These are phyloP conservation scores for Coniferiporia sulphurascens DNA, from an alignment of 1,284 basidiomycete species.

Conservation along the genomic window DNA sequence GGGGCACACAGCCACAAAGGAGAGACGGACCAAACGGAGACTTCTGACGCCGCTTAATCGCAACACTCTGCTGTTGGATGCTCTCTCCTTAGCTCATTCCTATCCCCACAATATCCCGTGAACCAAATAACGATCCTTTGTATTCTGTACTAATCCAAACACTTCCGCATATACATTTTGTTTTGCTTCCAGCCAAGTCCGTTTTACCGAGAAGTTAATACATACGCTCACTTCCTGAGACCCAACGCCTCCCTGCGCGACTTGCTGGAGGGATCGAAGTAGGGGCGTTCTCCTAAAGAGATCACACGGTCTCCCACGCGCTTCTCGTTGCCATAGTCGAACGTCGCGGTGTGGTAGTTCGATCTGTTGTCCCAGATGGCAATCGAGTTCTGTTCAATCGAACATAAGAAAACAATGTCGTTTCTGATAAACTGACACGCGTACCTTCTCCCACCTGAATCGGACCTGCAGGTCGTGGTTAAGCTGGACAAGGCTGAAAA, in stretches of 20 bases:
- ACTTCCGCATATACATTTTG: too few species aligned
- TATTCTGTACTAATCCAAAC: too few species aligned
- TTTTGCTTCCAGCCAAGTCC: background rate
- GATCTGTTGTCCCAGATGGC: constrained; percentile 55
- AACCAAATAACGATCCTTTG: too few species aligned
- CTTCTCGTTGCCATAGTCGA: constrained; percentile 41
- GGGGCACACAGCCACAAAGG: too few species aligned
- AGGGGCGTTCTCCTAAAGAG: constrained; percentile 56
- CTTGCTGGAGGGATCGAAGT: constrained; percentile 46
- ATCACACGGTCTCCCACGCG: constrained; percentile 57
- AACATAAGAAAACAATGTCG: background rate
- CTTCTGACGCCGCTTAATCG: too few species aligned
- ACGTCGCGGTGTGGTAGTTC: constrained; percentile 50
- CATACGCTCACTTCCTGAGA: background rate
- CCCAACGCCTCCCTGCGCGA: constrained; percentile 43
- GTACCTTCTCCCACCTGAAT: constrained; percentile 35
- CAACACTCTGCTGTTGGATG: too few species aligned
- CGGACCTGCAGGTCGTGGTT: constrained; percentile 65
- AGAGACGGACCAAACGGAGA: too few species aligned
- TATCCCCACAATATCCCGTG: too few species aligned
- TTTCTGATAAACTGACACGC: background rate
- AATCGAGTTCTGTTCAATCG: constrained; percentile 37
- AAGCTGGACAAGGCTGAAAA: constrained; percentile 43
- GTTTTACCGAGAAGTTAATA: background rate
- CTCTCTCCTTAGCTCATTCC: too few species aligned